These are phyloP conservation scores for Mercurialis annua DNA, from an alignment of 345 rosid genomes.

Conservation along the genomic window DNA sequence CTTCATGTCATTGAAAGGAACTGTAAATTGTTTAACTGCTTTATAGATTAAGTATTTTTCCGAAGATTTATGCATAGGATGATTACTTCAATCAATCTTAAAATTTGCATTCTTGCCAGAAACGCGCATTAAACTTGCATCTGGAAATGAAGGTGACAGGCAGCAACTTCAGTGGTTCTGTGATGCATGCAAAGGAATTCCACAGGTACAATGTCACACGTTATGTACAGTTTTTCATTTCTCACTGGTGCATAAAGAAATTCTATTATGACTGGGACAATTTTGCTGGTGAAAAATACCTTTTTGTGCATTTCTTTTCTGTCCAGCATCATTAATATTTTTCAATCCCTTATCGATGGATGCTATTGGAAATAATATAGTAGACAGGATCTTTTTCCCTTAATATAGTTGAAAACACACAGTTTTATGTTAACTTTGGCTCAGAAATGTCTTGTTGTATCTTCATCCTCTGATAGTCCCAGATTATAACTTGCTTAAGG, in stretches of 20 bases:
- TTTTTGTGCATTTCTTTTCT: background rate
- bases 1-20: background rate
- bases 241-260: background rate
- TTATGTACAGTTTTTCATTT: background rate
- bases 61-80: background rate
- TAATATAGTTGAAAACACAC: background rate
- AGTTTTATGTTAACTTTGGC: background rate
- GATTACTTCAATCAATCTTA: background rate
- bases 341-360: background rate
- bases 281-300: background rate
- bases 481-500: background rate
- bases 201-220: constrained; percentile 54
- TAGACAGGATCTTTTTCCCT: background rate
- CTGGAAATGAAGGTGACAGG: constrained; percentile 67
- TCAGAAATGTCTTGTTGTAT: background rate
- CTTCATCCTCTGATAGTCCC: background rate
- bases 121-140: constrained; percentile 66
- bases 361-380: background rate
- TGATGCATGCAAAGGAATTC: constrained; percentile 94
- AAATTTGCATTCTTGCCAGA: constrained; percentile 44
- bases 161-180: constrained; percentile 83
- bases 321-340: background rate
- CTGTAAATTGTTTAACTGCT: background rate
- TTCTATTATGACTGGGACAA: background rate
- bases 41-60: too few species aligned